phyloP scores from a whole-genome alignment of 129 eudicot genomes.

The Saposhnikovia divaricata region DNA sequence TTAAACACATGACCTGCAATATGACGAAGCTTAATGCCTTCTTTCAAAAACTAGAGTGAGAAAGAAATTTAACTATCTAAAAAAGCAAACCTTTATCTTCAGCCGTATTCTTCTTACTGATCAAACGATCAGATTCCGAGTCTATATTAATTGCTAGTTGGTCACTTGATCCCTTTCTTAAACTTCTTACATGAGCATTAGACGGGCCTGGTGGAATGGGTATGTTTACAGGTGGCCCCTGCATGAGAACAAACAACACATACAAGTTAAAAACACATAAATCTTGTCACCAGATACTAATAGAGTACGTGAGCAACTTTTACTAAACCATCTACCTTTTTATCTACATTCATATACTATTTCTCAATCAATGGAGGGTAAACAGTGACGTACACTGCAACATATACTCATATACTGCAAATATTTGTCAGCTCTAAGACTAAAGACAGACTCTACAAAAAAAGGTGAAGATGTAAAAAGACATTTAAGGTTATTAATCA shows the following conservation, averaged over 20 bases:
- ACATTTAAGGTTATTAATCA: background rate
- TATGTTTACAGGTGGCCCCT: conserved; percentile 58
- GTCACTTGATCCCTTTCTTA: conserved; percentile 76
- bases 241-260: conserved; percentile 20
- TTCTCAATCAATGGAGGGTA: background rate
- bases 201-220: conserved; percentile 61
- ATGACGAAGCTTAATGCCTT: conserved; percentile 13
- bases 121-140: conserved; percentile 73
- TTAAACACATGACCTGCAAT: conserved; percentile 84
- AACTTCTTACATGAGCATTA: conserved; percentile 77
- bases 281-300: background rate
- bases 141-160: conserved; percentile 76
- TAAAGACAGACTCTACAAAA: background rate
- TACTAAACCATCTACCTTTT: background rate
- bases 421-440: background rate
- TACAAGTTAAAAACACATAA: background rate
- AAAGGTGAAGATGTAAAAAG: background rate
- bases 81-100: conserved; percentile 71
- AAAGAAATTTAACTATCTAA: background rate
- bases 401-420: background rate
- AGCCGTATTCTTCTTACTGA: conserved; percentile 42
- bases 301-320: background rate
- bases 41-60: background rate
- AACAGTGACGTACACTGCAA: background rate
- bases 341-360: background rate